Conservation (phyloP, 257 asterid genomes). For the Plantago elongata region DNA sequence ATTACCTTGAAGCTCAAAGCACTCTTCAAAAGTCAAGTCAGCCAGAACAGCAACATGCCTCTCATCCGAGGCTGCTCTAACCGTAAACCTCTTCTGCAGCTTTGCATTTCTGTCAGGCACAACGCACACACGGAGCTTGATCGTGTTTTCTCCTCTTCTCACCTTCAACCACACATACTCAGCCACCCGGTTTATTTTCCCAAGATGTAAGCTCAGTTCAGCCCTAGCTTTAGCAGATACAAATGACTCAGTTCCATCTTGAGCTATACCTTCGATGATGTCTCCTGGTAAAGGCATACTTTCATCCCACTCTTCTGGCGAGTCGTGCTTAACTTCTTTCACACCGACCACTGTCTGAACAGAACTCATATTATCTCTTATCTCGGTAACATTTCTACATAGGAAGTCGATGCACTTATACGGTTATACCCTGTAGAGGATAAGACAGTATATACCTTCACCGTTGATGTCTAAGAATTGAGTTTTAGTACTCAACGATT, state of each 20-base stretch:
- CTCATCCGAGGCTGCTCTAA: slow-evolving; percentile 47
- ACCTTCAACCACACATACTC: slow-evolving; percentile 44
- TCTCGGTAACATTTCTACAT: slow-evolving; percentile 7
- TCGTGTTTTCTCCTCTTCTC: slow-evolving; percentile 35
- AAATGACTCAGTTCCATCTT: slow-evolving; percentile 26
- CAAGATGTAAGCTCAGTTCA: slow-evolving; percentile 27
- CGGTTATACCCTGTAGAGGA: too few species aligned
- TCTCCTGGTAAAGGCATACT: slow-evolving; percentile 54
- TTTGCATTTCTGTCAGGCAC: slow-evolving; percentile 26
- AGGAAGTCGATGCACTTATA: slow-evolving; percentile 5
- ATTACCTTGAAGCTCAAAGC: slow-evolving; percentile 47
- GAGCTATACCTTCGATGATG: slow-evolving; percentile 41
- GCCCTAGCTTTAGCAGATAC: slow-evolving; percentile 36
- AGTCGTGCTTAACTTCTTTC: slow-evolving; percentile 40
- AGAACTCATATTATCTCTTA: slow-evolving; percentile 20
- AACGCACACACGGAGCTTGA: slow-evolving; percentile 36
- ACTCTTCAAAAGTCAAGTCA: slow-evolving; percentile 40
- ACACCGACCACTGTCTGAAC: slow-evolving; percentile 33
- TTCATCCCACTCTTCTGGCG: slow-evolving; percentile 42
- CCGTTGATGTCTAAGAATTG: slow-evolving; percentile 22
- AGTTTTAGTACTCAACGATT: slow-evolving; percentile 28
- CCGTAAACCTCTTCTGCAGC: slow-evolving; percentile 34
- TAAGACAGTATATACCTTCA: slow-evolving; percentile 1
- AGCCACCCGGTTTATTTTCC: slow-evolving; percentile 28
- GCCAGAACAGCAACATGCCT: slow-evolving; percentile 48